Evolutionary conservation across 148 eudicot genomes (phyloP).

Genomic region (Silene latifolia): DNA sequence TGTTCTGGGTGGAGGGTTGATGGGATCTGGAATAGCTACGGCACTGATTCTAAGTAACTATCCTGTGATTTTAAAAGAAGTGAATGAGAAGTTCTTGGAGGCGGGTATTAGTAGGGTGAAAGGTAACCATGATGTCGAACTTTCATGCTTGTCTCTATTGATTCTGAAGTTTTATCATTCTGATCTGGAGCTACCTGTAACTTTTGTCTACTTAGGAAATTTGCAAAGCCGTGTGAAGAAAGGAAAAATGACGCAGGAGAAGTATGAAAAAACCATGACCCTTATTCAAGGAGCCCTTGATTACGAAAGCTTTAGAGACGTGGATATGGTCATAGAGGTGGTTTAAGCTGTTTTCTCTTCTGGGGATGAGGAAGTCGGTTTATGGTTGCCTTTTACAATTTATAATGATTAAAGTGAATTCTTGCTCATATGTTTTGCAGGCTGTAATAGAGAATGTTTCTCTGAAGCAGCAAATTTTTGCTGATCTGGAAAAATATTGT

Average conservation of each 20-base stretch:
- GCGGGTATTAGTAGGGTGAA: conserved; percentile 75
- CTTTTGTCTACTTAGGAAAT: conserved; percentile 49
- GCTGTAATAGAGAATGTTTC: conserved; percentile 88
- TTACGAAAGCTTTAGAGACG: conserved; percentile 77
- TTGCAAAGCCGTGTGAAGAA: conserved; percentile 83
- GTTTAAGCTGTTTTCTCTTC: neutral
- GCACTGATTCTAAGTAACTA: conserved; percentile 74
- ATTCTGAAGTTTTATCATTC: conserved; percentile 12
- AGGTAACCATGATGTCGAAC: conserved; percentile 37
- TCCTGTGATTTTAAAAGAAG: conserved; percentile 84
- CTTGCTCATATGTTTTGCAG: conserved; percentile 34
- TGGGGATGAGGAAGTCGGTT: neutral
- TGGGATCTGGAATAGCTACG: conserved; percentile 98
- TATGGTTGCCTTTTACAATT: neutral
- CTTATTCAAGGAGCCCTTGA: conserved; percentile 77
- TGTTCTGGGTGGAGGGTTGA: conserved; percentile 87
- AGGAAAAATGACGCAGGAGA: conserved; percentile 80
- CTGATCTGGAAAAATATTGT: conserved; percentile 78
- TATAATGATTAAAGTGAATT: neutral
- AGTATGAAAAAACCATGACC: conserved; percentile 68
- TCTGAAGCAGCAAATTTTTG: conserved; percentile 87
- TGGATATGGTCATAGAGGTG: conserved; percentile 99
- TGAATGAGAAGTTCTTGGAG: conserved; percentile 68
- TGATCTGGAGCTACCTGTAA: conserved; percentile 15
- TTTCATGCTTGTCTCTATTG: conserved; percentile 9